Evolutionary conservation across 345 rosid genomes (phyloP).

Genomic region (Arabidopsis arenosa): DNA sequence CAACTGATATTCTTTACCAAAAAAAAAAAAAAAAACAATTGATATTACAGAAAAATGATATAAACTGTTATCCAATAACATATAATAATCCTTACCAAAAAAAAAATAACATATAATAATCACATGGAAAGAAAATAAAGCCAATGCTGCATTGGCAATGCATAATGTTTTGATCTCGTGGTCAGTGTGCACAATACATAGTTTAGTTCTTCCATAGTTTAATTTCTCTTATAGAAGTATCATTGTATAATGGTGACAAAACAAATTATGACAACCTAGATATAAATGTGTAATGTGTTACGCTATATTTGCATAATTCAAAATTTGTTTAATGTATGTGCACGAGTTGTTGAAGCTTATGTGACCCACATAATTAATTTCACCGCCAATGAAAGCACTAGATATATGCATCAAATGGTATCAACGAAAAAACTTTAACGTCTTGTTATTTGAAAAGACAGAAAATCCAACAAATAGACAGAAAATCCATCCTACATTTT

Average conservation of each 20-base stretch:
- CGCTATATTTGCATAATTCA: neutral
- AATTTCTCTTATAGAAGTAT: neutral
- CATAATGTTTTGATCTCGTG: neutral
- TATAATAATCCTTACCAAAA: neutral
- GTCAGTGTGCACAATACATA: neutral
- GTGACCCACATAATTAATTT: constrained; percentile 32
- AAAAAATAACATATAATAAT: neutral
- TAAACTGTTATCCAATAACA: neutral
- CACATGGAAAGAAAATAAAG: neutral
- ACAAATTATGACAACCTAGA: neutral
- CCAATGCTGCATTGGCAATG: neutral
- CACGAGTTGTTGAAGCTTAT: constrained; percentile 34
- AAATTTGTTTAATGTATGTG: constrained; percentile 20
- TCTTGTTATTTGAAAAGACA: neutral
- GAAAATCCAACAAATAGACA: constrained; percentile 11
- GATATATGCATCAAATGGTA: neutral
- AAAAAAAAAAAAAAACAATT: neutral
- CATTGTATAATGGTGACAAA: constrained; percentile 11
- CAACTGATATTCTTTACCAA: neutral
- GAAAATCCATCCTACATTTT: neutral
- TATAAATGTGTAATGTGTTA: neutral
- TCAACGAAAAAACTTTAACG: neutral
- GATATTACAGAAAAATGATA: neutral
- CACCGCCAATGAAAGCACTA: constrained; percentile 12
- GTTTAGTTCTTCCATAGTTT: neutral